phyloP scores from a whole-genome alignment of 352 stramenopile species.

The Phytophthora macrochlamydospora region DNA sequence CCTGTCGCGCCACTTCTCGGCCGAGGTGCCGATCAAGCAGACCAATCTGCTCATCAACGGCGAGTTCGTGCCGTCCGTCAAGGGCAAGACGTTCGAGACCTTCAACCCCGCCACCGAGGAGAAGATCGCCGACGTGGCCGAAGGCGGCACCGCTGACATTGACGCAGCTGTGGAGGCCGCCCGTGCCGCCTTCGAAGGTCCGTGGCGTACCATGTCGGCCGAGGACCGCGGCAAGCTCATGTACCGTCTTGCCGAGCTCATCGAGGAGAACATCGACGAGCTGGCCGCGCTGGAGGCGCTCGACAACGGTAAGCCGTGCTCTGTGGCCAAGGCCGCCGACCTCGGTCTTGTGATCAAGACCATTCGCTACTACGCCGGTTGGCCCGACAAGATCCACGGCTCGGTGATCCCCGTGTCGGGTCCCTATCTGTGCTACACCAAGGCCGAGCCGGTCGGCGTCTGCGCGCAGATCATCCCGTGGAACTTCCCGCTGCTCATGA shows the following conservation, averaged over 20 bases:
- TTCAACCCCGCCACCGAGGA: constrained; percentile 82
- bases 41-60: constrained; percentile 87
- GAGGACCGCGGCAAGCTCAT: constrained; percentile 38
- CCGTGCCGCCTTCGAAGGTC: constrained; percentile 47
- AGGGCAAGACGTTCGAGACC: constrained; percentile 72
- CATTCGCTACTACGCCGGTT: constrained; percentile 92
- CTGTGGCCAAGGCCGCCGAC: constrained; percentile 86
- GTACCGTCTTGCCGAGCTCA: constrained; percentile 44
- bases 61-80: constrained; percentile 74
- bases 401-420: constrained; percentile 60
- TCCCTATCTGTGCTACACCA: constrained; percentile 57
- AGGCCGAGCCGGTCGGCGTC: constrained; percentile 90
- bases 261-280: constrained; percentile 57
- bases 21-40: constrained; percentile 48
- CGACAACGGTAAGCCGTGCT: constrained; percentile 94
- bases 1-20: constrained; percentile 42
- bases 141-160: constrained; percentile 65
- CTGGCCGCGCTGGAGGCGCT: constrained; percentile 87
- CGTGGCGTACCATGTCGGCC: constrained; percentile 56
- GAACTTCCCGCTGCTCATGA: constrained; percentile 98
- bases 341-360: constrained; percentile 77
- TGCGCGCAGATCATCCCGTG: constrained; percentile 93
- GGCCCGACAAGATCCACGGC: constrained; percentile 83
- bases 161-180: constrained; percentile 57
- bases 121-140: constrained; percentile 71